Conservation (phyloP, 805 yeast genomes). For the Myxozyma kluyveri region DNA sequence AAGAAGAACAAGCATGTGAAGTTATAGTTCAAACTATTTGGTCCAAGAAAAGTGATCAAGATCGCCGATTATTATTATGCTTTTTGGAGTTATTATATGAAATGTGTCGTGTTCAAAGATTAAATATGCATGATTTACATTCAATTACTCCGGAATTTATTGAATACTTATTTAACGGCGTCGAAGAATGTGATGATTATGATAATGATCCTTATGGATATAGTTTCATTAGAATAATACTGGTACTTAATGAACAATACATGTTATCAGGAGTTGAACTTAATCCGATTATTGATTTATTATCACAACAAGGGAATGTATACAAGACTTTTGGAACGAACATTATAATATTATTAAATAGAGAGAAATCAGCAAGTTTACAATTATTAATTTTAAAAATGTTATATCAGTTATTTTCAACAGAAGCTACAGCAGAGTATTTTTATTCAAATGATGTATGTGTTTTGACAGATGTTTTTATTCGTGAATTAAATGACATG, state of each 20-base stretch:
- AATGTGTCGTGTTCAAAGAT: constrained; percentile 50
- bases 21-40: constrained; percentile 47
- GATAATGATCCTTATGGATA: constrained; percentile 58
- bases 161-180: constrained; percentile 47
- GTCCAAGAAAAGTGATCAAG: constrained; percentile 14
- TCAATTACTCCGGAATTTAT: constrained; percentile 48
- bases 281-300: constrained; percentile 57
- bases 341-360: constrained; percentile 69
- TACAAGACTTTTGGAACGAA: constrained; percentile 63
- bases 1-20: constrained; percentile 53
- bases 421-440: constrained; percentile 59
- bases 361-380: constrained; percentile 60
- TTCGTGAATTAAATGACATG: constrained; percentile 73
- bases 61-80: constrained; percentile 41
- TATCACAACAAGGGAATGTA: constrained; percentile 46
- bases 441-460: constrained; percentile 81
- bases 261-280: constrained; percentile 47
- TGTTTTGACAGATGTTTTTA: constrained; percentile 76
- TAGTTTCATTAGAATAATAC: constrained; percentile 64
- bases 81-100: constrained; percentile 56
- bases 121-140: constrained; percentile 45
- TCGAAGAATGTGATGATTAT: constrained; percentile 41
- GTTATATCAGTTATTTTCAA: constrained; percentile 69
- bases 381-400: constrained; percentile 78
- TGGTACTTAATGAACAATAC: constrained; percentile 83